Evolutionary conservation across 805 yeast genomes (phyloP).

Genomic region (Candida arabinofermentans): DNA sequence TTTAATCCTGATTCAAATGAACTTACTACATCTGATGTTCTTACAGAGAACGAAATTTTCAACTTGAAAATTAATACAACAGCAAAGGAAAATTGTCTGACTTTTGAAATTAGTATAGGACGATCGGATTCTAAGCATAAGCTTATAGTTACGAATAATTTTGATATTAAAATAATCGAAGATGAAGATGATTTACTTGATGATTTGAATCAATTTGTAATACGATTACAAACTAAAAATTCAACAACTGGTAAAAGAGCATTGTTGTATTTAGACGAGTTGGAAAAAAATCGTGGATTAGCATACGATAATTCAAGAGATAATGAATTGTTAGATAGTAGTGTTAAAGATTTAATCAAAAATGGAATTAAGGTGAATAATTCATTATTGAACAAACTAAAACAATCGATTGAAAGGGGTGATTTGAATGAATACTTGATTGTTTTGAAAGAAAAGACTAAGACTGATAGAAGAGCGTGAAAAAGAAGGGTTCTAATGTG

Average conservation of each 20-base stretch:
- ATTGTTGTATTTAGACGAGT: conserved; percentile 6
- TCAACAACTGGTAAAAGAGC: conserved; percentile 16
- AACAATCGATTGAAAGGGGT: conserved; percentile 22
- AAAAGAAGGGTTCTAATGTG: not conserved
- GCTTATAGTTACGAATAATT: conserved; percentile 15
- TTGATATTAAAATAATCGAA: conserved; percentile 22
- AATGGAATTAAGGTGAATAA: conserved; percentile 21
- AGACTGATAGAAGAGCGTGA: conserved; percentile 25
- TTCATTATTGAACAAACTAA: conserved; percentile 15
- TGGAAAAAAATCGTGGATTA: conserved; percentile 7
- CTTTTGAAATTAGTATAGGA: conserved; percentile 17
- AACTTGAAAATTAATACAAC: conserved; percentile 9
- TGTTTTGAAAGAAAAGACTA: conserved; percentile 23
- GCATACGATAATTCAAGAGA: conserved; percentile 9
- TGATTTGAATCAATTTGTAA: conserved; percentile 18
- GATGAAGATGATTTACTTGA: conserved; percentile 28
- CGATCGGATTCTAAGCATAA: conserved; percentile 11
- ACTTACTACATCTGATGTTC: conserved; percentile 20
- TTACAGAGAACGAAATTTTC: conserved; percentile 29
- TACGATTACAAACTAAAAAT: conserved; percentile 27
- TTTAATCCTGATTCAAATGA: conserved; percentile 13
- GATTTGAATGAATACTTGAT: conserved; percentile 26
- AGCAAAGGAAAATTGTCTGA: not conserved
- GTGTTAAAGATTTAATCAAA: conserved; percentile 21
- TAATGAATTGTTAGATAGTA: conserved; percentile 15